Evolutionary conservation across 139 green algal genomes (phyloP).

Genomic region (Chlamydomonas sphaeroides): DNA sequence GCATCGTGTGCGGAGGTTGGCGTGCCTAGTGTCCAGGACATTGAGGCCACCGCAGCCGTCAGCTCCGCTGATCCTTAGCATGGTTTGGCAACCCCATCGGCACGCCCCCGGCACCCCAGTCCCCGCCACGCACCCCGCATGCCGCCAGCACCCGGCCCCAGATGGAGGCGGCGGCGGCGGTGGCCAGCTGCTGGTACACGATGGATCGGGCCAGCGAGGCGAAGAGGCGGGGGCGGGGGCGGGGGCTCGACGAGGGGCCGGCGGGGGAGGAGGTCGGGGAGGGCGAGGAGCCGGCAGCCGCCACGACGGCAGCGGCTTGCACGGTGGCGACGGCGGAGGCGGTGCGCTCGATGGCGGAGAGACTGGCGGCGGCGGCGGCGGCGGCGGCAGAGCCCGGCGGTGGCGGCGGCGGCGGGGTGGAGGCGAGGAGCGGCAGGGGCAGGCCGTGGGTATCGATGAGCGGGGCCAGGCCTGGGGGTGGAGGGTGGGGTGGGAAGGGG

Average conservation of each 20-base stretch:
- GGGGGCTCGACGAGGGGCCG: too few relatives aligned
- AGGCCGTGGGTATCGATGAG: constrained; percentile 25
- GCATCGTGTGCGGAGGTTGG: too few relatives aligned
- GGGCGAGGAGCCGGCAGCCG: too few relatives aligned
- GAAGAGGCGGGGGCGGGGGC: background rate
- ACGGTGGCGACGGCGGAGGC: too few relatives aligned
- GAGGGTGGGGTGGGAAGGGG: background rate
- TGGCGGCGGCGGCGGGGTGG: background rate
- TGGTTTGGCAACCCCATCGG: too few relatives aligned
- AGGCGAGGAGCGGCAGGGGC: background rate
- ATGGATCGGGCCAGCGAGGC: constrained; percentile 6
- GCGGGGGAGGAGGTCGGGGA: too few relatives aligned
- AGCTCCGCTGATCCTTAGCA: too few relatives aligned
- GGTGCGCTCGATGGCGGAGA: background rate
- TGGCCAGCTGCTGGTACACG: constrained; percentile 35
- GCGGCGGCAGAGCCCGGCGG: background rate
- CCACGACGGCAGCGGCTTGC: too few relatives aligned
- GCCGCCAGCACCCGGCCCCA: constrained; percentile 8
- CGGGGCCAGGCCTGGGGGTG: background rate
- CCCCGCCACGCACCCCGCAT: background rate
- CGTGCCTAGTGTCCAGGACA: too few relatives aligned
- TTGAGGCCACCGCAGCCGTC: too few relatives aligned
- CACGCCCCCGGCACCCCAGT: too few relatives aligned
- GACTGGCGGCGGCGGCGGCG: background rate
- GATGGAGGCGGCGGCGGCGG: constrained; percentile 9